Base-by-base conservation (phyloP, 1,284 basidiomycete species). In the Ceratobasidium sp. region DNA sequence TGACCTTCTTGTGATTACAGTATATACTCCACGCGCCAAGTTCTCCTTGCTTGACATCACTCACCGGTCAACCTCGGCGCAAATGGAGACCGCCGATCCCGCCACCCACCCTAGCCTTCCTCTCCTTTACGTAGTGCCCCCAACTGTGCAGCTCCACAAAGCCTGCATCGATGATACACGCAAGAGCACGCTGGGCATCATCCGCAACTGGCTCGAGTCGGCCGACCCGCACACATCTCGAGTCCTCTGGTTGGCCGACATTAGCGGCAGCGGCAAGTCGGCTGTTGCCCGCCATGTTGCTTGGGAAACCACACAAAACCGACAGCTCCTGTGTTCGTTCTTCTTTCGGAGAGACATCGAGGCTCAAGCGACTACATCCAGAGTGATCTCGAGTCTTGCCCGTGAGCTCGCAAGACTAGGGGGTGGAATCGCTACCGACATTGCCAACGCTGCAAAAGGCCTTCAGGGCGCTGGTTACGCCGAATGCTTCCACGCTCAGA, bases 181-280 rank as follows among this genome's bases (percentile, higher is more conserved):
- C 1, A 46, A 39, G 30, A 18, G 3, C 32, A 39, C 48, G 6
- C n/a, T 64, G 8, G 30, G 21, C 60, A 50, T 28, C 21, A 48
- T 64, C 45, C 28, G 26, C 26, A 50, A 1, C 12, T 64, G 60
- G 60, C n/a, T 64, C 23, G 50, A 23, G 23, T 39, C 36, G 36
- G 14, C 36, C 50, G 34, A 59, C 12, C 36, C 32, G 12, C 9
- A 3, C 8, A 12, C 64, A 18, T 55, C 64, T 16, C 52, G 39
- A 36, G 64, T 67, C 36, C 52, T 67, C 5, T 67, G 48, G 50
- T 50, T 67, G 16, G 46, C 64, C 10, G 64, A 67, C 43, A 67
- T 67, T 50, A 67, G 64, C 41, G 64, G 64, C 10, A 67, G 64
- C 36, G 64, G 64, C 41, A 67, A 67, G 53, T 67, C 64, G 3